Evolutionary conservation across 2,329 filamentous ascomycete genomes (phyloP).

Genomic region (Aspergillus sclerotialis): DNA sequence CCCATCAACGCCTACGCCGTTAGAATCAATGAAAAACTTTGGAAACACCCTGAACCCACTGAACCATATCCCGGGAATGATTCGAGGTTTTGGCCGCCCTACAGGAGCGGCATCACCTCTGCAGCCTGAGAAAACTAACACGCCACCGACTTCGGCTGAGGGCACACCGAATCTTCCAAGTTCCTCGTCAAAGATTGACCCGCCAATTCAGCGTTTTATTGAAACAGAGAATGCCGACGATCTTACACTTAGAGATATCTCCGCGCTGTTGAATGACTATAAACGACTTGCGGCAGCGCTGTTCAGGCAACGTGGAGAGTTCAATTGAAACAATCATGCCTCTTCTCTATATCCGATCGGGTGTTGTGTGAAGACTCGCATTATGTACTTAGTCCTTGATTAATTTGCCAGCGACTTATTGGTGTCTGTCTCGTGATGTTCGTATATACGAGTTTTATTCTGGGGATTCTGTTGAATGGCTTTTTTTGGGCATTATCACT

Average conservation of each 20-base stretch:
- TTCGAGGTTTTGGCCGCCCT: constrained; percentile 63
- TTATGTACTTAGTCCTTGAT: too few species aligned
- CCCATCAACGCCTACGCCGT: constrained; percentile 45
- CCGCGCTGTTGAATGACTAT: constrained; percentile 67
- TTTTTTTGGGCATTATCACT: too few species aligned
- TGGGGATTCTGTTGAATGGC: too few species aligned
- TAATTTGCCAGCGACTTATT: too few species aligned
- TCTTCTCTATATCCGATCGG: background rate
- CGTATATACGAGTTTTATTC: too few species aligned
- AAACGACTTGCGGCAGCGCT: constrained; percentile 61
- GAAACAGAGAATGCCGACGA: constrained; percentile 64
- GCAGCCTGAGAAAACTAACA: constrained; percentile 32
- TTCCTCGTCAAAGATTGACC: constrained; percentile 31
- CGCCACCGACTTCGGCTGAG: constrained; percentile 14
- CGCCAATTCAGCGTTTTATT: constrained; percentile 67
- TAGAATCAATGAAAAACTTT: constrained; percentile 76
- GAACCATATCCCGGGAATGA: constrained; percentile 68
- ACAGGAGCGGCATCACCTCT: constrained; percentile 35
- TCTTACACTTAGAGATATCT: constrained; percentile 64
- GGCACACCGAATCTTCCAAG: constrained; percentile 3
- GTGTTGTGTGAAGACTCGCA: background rate
- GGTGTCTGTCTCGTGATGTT: too few species aligned
- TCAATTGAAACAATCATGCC: constrained; percentile 7
- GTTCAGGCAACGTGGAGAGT: constrained; percentile 37
- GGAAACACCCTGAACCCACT: constrained; percentile 78